Base-by-base conservation (phyloP, 192 early-diverging fungal genomes). In the Rhizoclosmatium globosum region DNA sequence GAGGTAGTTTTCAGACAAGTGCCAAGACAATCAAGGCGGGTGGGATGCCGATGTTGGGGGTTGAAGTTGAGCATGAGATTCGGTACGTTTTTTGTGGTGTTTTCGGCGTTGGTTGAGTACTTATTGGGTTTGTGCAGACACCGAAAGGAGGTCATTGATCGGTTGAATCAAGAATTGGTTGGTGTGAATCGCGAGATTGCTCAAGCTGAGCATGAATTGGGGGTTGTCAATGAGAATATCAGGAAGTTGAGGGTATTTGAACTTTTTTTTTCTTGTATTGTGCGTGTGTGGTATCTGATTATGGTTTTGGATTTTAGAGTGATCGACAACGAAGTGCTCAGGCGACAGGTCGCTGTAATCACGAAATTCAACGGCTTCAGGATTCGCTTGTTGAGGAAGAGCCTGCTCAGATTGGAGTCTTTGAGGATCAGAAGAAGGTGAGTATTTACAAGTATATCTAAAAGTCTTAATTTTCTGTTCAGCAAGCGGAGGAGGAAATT, bases 1-100 rank as follows among this genome's bases (percentile, higher is more conserved):
- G 79, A 39, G 85, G 87, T 38, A 85, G 85, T 3, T 68, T 85
- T 15, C 69, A 79, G 41, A 83, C 81, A 44, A 44, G 46, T 2
- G 43, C 76, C 15, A 71, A 69, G 41, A 3, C 17, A 17, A 15
- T n/a, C 6, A 23, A 47, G 23, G 78, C 74, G 58, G 31, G 80
- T 9, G 82, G 85, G 23, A 45, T 72, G 71, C 81, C 82, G n/a
- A 23, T 83, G 47, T 65, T 88, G 17, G 59, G 61, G 6, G 50
- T 66, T n/a, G 78, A 87, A 43, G 42, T 87, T 7, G 62, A 41
- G 39, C 47, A 46, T 0, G 50, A 75, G 21, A 78, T 82, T 53
- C 39, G 66, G 77, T 71, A 66, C 19, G 47, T 64, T 38, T 64
- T 2, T 41, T n/a, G 19, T 59, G 19, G 47, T 56, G 15, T 56